Percentiles rank a stretch among this genome's conserved stretches.
phyloP scores from a whole-genome alignment of 192 early-diverging fungal genomes.

The Jimgerdemannia flammicorona region DNA sequence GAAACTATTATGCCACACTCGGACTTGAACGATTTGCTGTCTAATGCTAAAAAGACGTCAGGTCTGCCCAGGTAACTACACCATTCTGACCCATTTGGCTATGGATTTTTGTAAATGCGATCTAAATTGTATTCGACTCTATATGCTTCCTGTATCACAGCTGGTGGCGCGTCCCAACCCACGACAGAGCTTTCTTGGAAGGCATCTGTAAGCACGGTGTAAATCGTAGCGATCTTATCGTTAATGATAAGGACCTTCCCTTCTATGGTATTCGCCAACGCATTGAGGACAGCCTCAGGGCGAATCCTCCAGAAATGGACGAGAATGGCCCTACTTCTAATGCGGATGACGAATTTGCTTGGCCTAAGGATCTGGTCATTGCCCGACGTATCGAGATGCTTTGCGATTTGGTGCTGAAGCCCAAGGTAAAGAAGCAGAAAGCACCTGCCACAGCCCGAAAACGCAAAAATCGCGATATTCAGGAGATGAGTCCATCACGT shows the following conservation, averaged over 20 bases:
- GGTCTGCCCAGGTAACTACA: slow-evolving; percentile 49
- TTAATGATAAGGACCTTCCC: slow-evolving; percentile 52
- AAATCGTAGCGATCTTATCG: slow-evolving; percentile 61
- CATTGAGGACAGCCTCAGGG: slow-evolving; percentile 7
- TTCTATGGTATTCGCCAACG: slow-evolving; percentile 36
- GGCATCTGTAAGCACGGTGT: slow-evolving; percentile 71
- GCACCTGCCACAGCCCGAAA: slow-evolving; percentile 12
- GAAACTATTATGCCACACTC: slow-evolving; percentile 57
- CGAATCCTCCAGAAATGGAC: slow-evolving; percentile 3
- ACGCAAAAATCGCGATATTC: slow-evolving; percentile 9
- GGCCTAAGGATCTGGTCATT: slow-evolving; percentile 53
- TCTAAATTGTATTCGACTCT: not conserved
- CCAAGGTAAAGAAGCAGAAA: slow-evolving; percentile 45
- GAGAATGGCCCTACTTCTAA: slow-evolving; percentile 5
- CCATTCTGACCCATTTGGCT: too few relatives aligned
- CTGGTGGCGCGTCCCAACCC: slow-evolving; percentile 70
- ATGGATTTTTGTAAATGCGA: not conserved
- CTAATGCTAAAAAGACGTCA: slow-evolving; percentile 42
- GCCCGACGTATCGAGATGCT: slow-evolving; percentile 47
- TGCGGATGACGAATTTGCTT: slow-evolving; percentile 40
- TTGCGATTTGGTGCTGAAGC: slow-evolving; percentile 46
- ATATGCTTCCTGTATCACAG: too few relatives aligned
- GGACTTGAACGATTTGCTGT: slow-evolving; percentile 40
- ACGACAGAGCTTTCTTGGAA: slow-evolving; percentile 63
- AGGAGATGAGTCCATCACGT: slow-evolving; percentile 1